A percentile compares a stretch with the other conserved stretches of the same genome.
phyloP scores from a whole-genome alignment of 768 basidiomycete genomes.

The Podaxis pistillaris region DNA sequence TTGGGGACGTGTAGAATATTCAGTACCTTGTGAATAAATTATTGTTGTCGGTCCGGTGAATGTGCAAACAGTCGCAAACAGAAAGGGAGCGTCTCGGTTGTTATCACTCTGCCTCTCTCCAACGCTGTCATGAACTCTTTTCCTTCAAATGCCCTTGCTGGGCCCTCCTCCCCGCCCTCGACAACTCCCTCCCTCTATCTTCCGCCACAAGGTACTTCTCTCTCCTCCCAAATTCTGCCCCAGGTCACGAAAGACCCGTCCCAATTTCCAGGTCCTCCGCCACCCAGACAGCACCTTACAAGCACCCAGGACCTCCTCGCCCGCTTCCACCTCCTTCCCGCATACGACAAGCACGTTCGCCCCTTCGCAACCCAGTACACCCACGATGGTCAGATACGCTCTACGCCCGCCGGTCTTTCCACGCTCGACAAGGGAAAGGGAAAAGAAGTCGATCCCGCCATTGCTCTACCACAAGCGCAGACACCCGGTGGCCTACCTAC shows the following conservation, averaged over 20 bases:
- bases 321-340: conserved; percentile 65
- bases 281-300: conserved; percentile 49
- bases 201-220: conserved; percentile 38
- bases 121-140: conserved; percentile 50
- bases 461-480: conserved; percentile 16
- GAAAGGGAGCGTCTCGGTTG: conserved; percentile 20
- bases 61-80: conserved; percentile 6
- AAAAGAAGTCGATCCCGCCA: conserved; percentile 35
- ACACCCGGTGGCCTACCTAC: conserved; percentile 25
- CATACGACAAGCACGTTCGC: conserved; percentile 85
- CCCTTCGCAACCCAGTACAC: conserved; percentile 26
- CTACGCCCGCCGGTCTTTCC: conserved; percentile 7
- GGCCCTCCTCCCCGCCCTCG: conserved; percentile 25
- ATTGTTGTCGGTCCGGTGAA: neutral
- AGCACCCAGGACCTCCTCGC: conserved; percentile 81
- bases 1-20: conserved; percentile 1
- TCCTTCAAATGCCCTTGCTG: conserved; percentile 42
- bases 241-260: conserved; percentile 3
- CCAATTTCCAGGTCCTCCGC: conserved; percentile 30
- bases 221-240: neutral
- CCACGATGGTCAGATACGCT: conserved; percentile 6
- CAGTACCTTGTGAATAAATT: neutral
- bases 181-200: conserved; percentile 34
- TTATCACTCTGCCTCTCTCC: conserved; percentile 23
- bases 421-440: conserved; percentile 49